These are phyloP conservation scores for Cordia subcordata DNA, from an alignment of 257 asterid genomes.

Conservation along the genomic window DNA sequence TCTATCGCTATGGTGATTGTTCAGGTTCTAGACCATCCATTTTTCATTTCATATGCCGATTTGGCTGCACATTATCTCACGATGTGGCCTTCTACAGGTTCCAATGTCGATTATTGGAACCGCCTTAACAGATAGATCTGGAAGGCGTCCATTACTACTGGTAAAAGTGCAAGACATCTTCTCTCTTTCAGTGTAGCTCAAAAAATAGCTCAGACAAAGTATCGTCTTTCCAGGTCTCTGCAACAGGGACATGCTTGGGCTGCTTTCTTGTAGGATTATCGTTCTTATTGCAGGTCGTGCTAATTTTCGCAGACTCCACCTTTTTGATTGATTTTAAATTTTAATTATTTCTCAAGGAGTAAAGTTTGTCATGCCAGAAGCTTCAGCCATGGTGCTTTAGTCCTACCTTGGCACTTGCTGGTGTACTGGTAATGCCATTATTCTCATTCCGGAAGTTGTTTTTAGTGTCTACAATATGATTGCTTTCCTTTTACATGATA, in stretches of 20 bases:
- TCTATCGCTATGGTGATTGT: conserved; percentile 77
- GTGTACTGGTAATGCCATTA: conserved; percentile 62
- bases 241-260: conserved; percentile 73
- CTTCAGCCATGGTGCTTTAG: conserved; percentile 56
- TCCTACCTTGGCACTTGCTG: conserved; percentile 62
- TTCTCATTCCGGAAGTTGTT: neutral
- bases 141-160: conserved; percentile 72
- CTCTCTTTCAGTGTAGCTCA: neutral
- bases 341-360: conserved; percentile 7
- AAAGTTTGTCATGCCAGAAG: conserved; percentile 37
- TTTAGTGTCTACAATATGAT: neutral
- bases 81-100: conserved; percentile 43
- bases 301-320: neutral
- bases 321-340: neutral
- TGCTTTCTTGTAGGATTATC: conserved; percentile 65
- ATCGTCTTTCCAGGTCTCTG: conserved; percentile 55
- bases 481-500: neutral
- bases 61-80: neutral
- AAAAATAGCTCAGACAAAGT: conserved; percentile 9
- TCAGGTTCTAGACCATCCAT: conserved; percentile 40
- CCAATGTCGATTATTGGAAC: conserved; percentile 75
- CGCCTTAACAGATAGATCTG: conserved; percentile 74
- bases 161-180: conserved; percentile 23
- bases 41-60: neutral
- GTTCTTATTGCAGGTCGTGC: conserved; percentile 64